phyloP scores from a whole-genome alignment of 352 stramenopile genomes.

The Globisporangium viniferum region DNA sequence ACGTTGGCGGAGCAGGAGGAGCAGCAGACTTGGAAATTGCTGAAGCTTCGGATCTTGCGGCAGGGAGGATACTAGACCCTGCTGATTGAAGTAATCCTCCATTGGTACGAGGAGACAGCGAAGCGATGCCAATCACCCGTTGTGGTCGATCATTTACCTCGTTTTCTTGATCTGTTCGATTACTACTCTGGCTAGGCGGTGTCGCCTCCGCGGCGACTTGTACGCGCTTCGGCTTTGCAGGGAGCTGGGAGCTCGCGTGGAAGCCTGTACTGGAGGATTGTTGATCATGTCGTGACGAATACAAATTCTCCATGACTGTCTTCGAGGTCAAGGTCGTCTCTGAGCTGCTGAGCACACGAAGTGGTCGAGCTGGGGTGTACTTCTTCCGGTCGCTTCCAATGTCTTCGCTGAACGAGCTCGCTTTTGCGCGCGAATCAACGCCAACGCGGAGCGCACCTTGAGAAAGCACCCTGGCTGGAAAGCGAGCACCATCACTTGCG shows the following conservation, averaged over 20 bases:
- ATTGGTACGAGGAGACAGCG: conserved; percentile 2
- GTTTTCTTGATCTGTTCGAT: conserved; percentile 13
- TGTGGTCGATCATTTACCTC: conserved; percentile 4
- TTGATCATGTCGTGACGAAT: conserved; percentile 24
- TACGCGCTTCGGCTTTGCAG: conserved; percentile 33
- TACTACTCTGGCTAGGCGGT: conserved; percentile 1
- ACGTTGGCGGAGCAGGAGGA: conserved; percentile 14
- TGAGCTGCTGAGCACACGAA: conserved; percentile 35
- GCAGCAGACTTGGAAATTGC: not conserved
- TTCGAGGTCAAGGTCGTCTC: conserved; percentile 21
- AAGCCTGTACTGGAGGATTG: conserved; percentile 23
- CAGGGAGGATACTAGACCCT: not conserved
- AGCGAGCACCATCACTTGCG: conserved; percentile 5
- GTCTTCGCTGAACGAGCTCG: conserved; percentile 20
- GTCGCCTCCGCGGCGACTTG: conserved; percentile 26
- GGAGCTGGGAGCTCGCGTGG: conserved; percentile 27
- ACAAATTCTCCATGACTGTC: conserved; percentile 27
- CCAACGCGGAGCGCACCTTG: conserved; percentile 41
- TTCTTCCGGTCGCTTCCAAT: conserved; percentile 25
- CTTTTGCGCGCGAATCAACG: conserved; percentile 27
- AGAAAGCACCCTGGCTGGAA: conserved; percentile 33
- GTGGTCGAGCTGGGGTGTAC: conserved; percentile 21
- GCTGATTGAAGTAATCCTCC: not conserved
- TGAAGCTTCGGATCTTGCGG: not conserved
- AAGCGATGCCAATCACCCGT: not conserved